phyloP scores from a whole-genome alignment of 805 yeast genomes.

The Schwanniomyces sp. region DNA sequence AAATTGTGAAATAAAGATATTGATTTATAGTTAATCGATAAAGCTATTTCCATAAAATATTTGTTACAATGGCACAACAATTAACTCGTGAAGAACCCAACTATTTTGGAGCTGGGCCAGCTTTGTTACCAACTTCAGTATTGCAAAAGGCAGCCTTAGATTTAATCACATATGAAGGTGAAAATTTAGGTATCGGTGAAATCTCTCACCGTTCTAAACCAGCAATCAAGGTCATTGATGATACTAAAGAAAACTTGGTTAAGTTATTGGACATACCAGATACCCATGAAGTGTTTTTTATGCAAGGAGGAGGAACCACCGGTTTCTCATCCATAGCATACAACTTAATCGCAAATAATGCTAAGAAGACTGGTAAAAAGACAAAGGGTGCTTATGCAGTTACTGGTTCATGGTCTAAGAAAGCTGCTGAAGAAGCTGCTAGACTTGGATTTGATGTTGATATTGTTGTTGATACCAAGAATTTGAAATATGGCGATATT shows the following conservation, averaged over 20 bases:
- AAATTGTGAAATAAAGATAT: not conserved
- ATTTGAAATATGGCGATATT: constrained; percentile 59
- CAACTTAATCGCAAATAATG: constrained; percentile 74
- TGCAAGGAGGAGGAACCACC: constrained; percentile 98
- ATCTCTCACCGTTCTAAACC: constrained; percentile 91
- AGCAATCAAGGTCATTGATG: constrained; percentile 74
- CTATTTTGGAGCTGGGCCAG: constrained; percentile 99
- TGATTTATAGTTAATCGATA: too few species aligned
- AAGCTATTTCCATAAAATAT: not conserved
- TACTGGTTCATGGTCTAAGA: constrained; percentile 93
- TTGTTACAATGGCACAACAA: constrained; percentile 1
- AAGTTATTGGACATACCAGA: constrained; percentile 78
- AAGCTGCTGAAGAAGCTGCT: constrained; percentile 81
- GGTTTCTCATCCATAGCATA: constrained; percentile 89
- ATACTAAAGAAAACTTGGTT: constrained; percentile 65
- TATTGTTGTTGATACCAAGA: constrained; percentile 64
- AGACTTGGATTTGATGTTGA: constrained; percentile 80
- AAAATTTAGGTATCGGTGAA: constrained; percentile 90
- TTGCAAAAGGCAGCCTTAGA: constrained; percentile 87
- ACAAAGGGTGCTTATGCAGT: constrained; percentile 86
- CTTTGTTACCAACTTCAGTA: constrained; percentile 80
- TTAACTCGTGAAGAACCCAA: constrained; percentile 68
- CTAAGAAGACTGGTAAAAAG: constrained; percentile 66
- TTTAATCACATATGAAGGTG: constrained; percentile 64
- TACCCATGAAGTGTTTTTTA: constrained; percentile 88